Conservation (phyloP, 148 eudicot species). For the Polygonum aviculare region DNA sequence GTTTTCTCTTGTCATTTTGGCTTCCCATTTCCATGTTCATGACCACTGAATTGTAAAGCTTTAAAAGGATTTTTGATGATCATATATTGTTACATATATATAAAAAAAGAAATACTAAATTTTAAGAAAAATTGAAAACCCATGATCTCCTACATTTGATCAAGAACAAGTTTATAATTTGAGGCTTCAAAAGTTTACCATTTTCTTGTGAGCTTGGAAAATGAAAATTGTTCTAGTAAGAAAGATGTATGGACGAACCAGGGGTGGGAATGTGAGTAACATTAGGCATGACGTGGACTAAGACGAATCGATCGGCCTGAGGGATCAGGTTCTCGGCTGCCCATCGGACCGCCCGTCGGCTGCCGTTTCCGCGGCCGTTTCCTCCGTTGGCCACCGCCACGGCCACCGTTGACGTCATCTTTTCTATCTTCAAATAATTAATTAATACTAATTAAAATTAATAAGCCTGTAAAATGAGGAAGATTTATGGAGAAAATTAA, state of each 20-base stretch:
- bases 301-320: slow-evolving; percentile 29
- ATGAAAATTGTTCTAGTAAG: background rate
- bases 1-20: too few species aligned
- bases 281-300: slow-evolving; percentile 46
- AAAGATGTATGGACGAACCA: slow-evolving; percentile 10
- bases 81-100: too few species aligned
- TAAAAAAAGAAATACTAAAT: too few species aligned
- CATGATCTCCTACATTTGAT: background rate
- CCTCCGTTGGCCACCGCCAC: slow-evolving; percentile 47
- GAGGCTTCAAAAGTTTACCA: background rate
- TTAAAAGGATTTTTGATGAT: too few species aligned
- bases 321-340: slow-evolving; percentile 37
- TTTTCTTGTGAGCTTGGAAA: too few species aligned
- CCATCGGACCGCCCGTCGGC: slow-evolving; percentile 53
- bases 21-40: too few species aligned
- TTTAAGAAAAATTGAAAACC: too few species aligned
- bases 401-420: slow-evolving; percentile 16
- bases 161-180: background rate
- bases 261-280: slow-evolving; percentile 36
- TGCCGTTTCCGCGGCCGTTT: slow-evolving; percentile 31
- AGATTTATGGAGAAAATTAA: background rate
- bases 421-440: background rate
- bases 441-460: background rate
- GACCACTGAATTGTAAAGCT: too few species aligned
- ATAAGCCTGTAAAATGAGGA: background rate